These are phyloP conservation scores for Picea sitchensis DNA, from an alignment of 75 land plant genomes.

Conservation along the genomic window DNA sequence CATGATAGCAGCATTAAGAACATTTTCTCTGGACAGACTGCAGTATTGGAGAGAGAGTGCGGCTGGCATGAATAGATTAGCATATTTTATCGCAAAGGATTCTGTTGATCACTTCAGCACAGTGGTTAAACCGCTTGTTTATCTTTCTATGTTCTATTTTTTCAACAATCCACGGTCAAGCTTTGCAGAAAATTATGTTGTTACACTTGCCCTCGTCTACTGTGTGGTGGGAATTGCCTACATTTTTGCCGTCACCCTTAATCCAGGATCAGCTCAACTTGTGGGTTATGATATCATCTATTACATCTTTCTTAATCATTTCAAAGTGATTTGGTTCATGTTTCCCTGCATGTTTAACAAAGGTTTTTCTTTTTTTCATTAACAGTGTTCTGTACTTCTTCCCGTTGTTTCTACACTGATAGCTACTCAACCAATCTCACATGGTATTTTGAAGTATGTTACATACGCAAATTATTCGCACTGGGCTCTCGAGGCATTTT, in stretches of 20 bases:
- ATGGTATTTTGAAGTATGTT: slow-evolving; percentile 30
- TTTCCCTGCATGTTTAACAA: neutral
- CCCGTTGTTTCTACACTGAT: slow-evolving; percentile 84
- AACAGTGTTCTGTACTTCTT: slow-evolving; percentile 87
- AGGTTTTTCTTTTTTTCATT: slow-evolving; percentile 4
- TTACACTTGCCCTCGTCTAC: slow-evolving; percentile 74
- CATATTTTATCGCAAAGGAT: slow-evolving; percentile 88
- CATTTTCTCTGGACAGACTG: slow-evolving; percentile 85
- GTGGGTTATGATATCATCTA: slow-evolving; percentile 26
- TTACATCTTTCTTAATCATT: neutral
- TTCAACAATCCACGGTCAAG: slow-evolving; percentile 93
- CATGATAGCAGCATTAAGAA: slow-evolving; percentile 86
- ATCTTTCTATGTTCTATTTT: slow-evolving; percentile 91
- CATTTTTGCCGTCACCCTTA: slow-evolving; percentile 64
- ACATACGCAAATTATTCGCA: slow-evolving; percentile 57
- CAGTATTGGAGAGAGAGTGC: slow-evolving; percentile 90
- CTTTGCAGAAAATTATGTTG: slow-evolving; percentile 61
- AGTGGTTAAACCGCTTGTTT: slow-evolving; percentile 80
- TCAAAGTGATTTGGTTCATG: neutral
- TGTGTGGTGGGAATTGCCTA: slow-evolving; percentile 91
- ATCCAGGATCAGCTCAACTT: slow-evolving; percentile 88
- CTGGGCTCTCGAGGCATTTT: slow-evolving; percentile 88
- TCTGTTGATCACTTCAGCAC: slow-evolving; percentile 81
- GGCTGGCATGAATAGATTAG: slow-evolving; percentile 87
- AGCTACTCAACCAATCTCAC: slow-evolving; percentile 44